phyloP scores from a whole-genome alignment of 2,329 filamentous ascomycete genomes.

The Alternaria infectoria region DNA sequence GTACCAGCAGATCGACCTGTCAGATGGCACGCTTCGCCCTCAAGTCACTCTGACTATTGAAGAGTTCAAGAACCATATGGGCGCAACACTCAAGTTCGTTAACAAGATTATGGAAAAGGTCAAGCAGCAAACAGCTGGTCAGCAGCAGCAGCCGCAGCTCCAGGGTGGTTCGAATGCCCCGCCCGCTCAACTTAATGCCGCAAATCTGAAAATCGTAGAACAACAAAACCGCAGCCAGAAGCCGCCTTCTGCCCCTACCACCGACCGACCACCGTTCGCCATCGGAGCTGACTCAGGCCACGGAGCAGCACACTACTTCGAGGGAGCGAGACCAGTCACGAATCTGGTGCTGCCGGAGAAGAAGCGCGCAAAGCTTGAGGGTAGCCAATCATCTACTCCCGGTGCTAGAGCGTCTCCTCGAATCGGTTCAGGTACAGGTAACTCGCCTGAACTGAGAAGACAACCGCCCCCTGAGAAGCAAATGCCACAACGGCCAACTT shows the following conservation, averaged over 20 bases:
- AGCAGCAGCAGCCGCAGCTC: constrained; percentile 18
- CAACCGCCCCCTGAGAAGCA: constrained; percentile 51
- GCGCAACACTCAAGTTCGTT: constrained; percentile 36
- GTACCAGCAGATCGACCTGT: constrained; percentile 36
- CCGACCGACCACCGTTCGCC: constrained; percentile 60
- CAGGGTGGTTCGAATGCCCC: constrained; percentile 23
- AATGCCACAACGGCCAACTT: constrained; percentile 53
- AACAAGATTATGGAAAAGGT: constrained; percentile 35
- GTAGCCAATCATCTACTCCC: constrained; percentile 52
- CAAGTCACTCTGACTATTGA: constrained; percentile 37
- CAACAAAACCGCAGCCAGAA: constrained; percentile 57
- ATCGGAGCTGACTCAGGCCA: constrained; percentile 60
- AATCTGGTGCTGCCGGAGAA: constrained; percentile 64
- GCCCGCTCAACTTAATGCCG: constrained; percentile 45
- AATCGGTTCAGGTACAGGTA: constrained; percentile 43
- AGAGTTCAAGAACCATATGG: constrained; percentile 35
- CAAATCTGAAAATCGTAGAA: constrained; percentile 50
- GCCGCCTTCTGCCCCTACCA: constrained; percentile 57
- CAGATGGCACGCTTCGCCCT: constrained; percentile 36
- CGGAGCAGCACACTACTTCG: constrained; percentile 64
- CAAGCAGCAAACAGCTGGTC: constrained; percentile 23
- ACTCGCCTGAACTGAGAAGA: constrained; percentile 56
- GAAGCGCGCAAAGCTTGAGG: constrained; percentile 61
- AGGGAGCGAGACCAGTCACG: constrained; percentile 57
- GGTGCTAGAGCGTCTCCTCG: constrained; percentile 50